These are phyloP conservation scores for Zoysia pacifica DNA, from an alignment of 176 grass and related monocot species.

Conservation along the genomic window DNA sequence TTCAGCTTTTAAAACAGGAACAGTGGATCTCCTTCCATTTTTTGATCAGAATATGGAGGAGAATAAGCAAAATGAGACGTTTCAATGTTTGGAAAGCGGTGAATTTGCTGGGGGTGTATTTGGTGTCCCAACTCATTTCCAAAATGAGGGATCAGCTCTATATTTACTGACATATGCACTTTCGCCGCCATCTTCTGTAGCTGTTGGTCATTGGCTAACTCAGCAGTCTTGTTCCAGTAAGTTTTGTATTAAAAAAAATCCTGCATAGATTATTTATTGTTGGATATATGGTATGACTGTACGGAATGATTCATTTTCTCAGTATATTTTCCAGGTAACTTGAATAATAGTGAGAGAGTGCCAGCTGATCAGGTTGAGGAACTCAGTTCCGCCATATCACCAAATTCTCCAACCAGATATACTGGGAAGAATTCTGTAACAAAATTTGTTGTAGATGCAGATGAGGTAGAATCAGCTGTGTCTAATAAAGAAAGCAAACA, in stretches of 20 bases:
- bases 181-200: conserved; percentile 67
- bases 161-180: conserved; percentile 74
- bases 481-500: conserved; percentile 37
- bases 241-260: conserved; percentile 33
- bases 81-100: conserved; percentile 37
- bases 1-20: conserved; percentile 55
- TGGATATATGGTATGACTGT: conserved; percentile 12
- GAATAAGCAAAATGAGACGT: conserved; percentile 46
- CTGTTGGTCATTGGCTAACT: conserved; percentile 67
- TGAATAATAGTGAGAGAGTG: conserved; percentile 24
- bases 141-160: conserved; percentile 81
- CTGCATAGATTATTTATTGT: conserved; percentile 12
- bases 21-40: conserved; percentile 60
- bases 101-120: conserved; percentile 47
- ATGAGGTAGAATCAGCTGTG: conserved; percentile 32
- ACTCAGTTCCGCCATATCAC: conserved; percentile 26
- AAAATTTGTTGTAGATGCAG: conserved; percentile 20
- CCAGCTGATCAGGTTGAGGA: conserved; percentile 29
- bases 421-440: conserved; percentile 25
- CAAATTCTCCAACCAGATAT: conserved; percentile 47
- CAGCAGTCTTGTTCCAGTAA: conserved; percentile 35
- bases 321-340: conserved; percentile 36
- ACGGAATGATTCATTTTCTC: not conserved
- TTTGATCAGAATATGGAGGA: conserved; percentile 49
- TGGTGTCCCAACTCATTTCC: conserved; percentile 86